phyloP scores from a whole-genome alignment of 1,284 basidiomycete genomes.

The Sporisorium reilianum region DNA sequence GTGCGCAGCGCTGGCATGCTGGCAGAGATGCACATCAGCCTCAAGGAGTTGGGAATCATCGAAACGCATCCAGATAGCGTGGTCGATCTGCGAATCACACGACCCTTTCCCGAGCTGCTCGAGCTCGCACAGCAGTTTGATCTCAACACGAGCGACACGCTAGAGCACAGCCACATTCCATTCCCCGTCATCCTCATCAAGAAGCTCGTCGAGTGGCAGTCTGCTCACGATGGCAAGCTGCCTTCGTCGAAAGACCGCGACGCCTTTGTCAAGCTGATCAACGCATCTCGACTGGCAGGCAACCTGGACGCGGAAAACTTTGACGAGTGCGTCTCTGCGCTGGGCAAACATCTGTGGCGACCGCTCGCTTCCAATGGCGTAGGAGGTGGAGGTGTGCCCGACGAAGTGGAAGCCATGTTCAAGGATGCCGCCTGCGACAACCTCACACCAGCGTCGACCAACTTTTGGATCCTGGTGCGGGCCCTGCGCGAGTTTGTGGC shows the following conservation, averaged over 20 bases:
- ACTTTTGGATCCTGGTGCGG: slow-evolving; percentile 88
- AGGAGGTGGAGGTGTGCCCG: slow-evolving; percentile 51
- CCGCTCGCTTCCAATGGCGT: slow-evolving; percentile 51
- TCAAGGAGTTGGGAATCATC: slow-evolving; percentile 73
- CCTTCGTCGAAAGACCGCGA: slow-evolving; percentile 79
- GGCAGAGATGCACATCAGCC: slow-evolving; percentile 56
- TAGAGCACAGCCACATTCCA: slow-evolving; percentile 62
- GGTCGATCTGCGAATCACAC: slow-evolving; percentile 80
- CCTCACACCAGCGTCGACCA: slow-evolving; percentile 72
- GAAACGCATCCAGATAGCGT: slow-evolving; percentile 88
- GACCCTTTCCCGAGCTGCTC: slow-evolving; percentile 79
- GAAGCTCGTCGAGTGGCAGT: slow-evolving; percentile 83
- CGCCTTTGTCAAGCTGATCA: slow-evolving; percentile 79
- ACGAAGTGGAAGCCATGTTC: slow-evolving; percentile 71
- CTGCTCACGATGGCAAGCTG: slow-evolving; percentile 56
- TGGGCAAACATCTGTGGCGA: slow-evolving; percentile 65
- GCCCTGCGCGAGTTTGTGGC: slow-evolving; percentile 76
- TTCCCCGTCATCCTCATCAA: slow-evolving; percentile 73
- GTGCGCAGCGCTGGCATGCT: slow-evolving; percentile 60
- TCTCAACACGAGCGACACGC: slow-evolving; percentile 53
- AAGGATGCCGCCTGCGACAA: slow-evolving; percentile 74
- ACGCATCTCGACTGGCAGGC: slow-evolving; percentile 73
- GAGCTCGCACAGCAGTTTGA: slow-evolving; percentile 47
- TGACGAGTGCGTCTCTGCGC: slow-evolving; percentile 72
- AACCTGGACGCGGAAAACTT: slow-evolving; percentile 94